These are phyloP conservation scores for Umbellularia californica DNA, from an alignment of 164 flowering plant species.

Conservation along the genomic window DNA sequence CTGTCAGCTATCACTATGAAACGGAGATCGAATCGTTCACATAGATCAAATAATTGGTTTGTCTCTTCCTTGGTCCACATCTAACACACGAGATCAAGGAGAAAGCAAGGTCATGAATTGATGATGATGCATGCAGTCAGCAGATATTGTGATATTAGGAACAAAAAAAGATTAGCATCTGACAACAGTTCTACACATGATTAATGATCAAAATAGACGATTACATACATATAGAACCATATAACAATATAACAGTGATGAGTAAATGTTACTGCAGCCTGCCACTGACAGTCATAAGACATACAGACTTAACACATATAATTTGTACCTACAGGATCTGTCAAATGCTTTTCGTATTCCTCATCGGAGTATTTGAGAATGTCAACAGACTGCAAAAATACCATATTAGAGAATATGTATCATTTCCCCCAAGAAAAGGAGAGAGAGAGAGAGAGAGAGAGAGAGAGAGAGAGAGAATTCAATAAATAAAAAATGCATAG, in stretches of 20 bases:
- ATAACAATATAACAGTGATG: too few relatives aligned
- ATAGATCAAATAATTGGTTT: constrained; percentile 84
- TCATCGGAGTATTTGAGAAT: constrained; percentile 84
- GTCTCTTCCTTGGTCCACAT: constrained; percentile 95
- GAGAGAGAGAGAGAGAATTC: background rate
- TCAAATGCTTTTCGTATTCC: constrained; percentile 87
- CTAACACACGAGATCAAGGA: constrained; percentile 26
- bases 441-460: background rate
- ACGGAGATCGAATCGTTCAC: constrained; percentile 87
- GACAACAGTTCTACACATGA: background rate
- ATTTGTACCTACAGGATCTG: constrained; percentile 81
- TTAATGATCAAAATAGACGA: too few relatives aligned
- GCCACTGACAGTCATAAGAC: background rate
- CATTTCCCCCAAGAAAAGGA: background rate
- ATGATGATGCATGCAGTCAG: background rate
- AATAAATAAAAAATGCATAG: background rate
- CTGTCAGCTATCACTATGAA: constrained; percentile 90
- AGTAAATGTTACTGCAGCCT: too few relatives aligned
- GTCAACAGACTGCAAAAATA: constrained; percentile 67
- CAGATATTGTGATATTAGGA: background rate
- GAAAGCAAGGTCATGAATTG: background rate
- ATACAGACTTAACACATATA: constrained; percentile 2
- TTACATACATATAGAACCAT: too few relatives aligned
- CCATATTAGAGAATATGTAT: background rate
- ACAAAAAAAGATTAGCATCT: background rate